Conservation (phyloP, 306 rosid species). For the Spatholobus suberectus region DNA sequence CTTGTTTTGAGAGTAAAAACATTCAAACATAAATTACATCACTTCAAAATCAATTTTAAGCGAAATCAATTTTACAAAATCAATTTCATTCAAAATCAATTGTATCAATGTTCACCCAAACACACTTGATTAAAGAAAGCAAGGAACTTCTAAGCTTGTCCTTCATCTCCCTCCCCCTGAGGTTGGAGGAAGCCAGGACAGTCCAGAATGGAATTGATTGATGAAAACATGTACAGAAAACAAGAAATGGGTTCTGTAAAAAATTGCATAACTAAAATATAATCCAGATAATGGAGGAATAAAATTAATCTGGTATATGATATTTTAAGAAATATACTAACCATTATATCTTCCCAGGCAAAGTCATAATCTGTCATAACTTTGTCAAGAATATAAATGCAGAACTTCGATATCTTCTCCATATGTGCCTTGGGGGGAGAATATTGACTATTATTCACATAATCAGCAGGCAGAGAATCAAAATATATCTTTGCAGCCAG, state of each 20-base stretch:
- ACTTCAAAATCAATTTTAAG: no score
- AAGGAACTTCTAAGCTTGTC: neutral
- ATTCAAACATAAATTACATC: no score
- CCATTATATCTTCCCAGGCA: slow-evolving; percentile 83
- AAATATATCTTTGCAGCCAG: slow-evolving; percentile 61
- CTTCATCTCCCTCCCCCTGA: slow-evolving; percentile 7
- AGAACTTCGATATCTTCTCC: slow-evolving; percentile 71
- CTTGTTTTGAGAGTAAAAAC: no score
- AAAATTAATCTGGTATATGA: slow-evolving; percentile 7
- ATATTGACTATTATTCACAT: slow-evolving; percentile 42
- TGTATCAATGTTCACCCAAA: no score
- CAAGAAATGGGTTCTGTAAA: neutral
- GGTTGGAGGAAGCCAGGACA: slow-evolving; percentile 32
- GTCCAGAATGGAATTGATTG: neutral
- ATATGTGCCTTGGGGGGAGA: slow-evolving; percentile 52
- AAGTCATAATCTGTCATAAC: slow-evolving; percentile 55
- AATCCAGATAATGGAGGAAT: slow-evolving; percentile 13
- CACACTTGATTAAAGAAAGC: slow-evolving; percentile 3
- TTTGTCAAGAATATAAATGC: slow-evolving; percentile 76
- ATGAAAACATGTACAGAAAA: slow-evolving; percentile 11
- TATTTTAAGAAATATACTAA: slow-evolving; percentile 44
- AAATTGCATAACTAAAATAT: slow-evolving; percentile 20
- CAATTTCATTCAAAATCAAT: no score
- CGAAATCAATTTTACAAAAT: no score
- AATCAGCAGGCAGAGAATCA: slow-evolving; percentile 44